Percentiles rank a stretch among this genome's conserved stretches.
Conservation (phyloP, 2,329 filamentous ascomycete species). For the Aspergillus sp. region DNA sequence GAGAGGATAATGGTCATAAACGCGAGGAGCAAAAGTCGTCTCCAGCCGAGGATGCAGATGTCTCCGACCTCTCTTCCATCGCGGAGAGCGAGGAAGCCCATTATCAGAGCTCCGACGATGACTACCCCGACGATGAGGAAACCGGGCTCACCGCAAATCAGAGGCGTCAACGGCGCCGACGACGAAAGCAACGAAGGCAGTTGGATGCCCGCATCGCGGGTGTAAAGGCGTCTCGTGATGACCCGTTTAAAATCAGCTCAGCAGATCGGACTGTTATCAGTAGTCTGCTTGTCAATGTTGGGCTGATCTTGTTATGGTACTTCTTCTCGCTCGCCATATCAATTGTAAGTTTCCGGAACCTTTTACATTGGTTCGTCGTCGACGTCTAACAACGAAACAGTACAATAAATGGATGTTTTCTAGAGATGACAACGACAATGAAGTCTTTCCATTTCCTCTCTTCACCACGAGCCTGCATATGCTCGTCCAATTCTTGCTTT, state of each 20-base stretch:
- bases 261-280: slow-evolving; percentile 73
- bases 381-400: slow-evolving; percentile 42
- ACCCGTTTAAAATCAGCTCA: slow-evolving; percentile 59
- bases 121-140: slow-evolving; percentile 82
- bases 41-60: slow-evolving; percentile 36
- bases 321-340: slow-evolving; percentile 92
- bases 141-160: slow-evolving; percentile 77
- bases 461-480: slow-evolving; percentile 96
- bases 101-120: slow-evolving; percentile 66
- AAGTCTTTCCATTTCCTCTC: slow-evolving; percentile 90
- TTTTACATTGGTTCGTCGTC: neutral
- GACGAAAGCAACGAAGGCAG: slow-evolving; percentile 65
- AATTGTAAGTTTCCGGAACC: slow-evolving; percentile 60
- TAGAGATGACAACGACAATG: slow-evolving; percentile 60
- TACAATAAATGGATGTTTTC: slow-evolving; percentile 99
- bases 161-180: slow-evolving; percentile 62
- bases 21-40: slow-evolving; percentile 37
- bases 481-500: slow-evolving; percentile 85
- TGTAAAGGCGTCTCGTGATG: slow-evolving; percentile 63
- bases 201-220: slow-evolving; percentile 69
- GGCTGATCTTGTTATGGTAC: slow-evolving; percentile 86
- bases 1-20: slow-evolving; percentile 26
- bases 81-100: slow-evolving; percentile 56
- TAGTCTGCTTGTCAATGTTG: slow-evolving; percentile 69
- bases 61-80: slow-evolving; percentile 43